Evolutionary conservation across 768 basidiomycete genomes (phyloP).

Genomic region (Panaeolus cyanescens): DNA sequence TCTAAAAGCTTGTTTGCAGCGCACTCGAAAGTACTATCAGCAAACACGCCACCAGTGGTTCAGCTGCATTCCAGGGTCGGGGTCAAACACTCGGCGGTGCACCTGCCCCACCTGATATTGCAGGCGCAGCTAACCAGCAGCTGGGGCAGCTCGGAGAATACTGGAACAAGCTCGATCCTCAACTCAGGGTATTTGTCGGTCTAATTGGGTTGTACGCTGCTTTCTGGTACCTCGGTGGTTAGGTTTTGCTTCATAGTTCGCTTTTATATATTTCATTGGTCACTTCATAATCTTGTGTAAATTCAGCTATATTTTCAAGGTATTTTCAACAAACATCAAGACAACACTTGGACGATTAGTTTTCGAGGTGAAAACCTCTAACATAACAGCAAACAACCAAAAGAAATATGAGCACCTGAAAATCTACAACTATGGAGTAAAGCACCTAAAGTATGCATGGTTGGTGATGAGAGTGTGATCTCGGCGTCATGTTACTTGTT

Average conservation of each 20-base stretch:
- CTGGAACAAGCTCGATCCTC: conserved; percentile 60
- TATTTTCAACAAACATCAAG: background rate
- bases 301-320: background rate
- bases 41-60: conserved; percentile 45
- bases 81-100: conserved; percentile 73
- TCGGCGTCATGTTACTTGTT: conserved; percentile 13
- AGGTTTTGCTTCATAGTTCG: background rate
- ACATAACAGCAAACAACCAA: conserved; percentile 1
- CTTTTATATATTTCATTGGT: too few relatives aligned
- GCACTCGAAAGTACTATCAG: conserved; percentile 61
- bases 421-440: background rate
- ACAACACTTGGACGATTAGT: background rate
- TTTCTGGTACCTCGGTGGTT: conserved; percentile 45
- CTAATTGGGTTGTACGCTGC: conserved; percentile 66
- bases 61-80: conserved; percentile 63
- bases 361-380: background rate
- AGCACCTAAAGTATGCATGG: conserved; percentile 2
- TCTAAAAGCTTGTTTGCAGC: conserved; percentile 34
- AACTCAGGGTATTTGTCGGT: conserved; percentile 64
- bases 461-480: conserved; percentile 19
- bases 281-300: too few relatives aligned
- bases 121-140: conserved; percentile 32
- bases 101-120: conserved; percentile 34
- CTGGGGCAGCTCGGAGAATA: conserved; percentile 33
- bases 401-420: conserved; percentile 17